Conservation (phyloP, 2,329 filamentous ascomycete genomes). For the Xylariaceae sp. region DNA sequence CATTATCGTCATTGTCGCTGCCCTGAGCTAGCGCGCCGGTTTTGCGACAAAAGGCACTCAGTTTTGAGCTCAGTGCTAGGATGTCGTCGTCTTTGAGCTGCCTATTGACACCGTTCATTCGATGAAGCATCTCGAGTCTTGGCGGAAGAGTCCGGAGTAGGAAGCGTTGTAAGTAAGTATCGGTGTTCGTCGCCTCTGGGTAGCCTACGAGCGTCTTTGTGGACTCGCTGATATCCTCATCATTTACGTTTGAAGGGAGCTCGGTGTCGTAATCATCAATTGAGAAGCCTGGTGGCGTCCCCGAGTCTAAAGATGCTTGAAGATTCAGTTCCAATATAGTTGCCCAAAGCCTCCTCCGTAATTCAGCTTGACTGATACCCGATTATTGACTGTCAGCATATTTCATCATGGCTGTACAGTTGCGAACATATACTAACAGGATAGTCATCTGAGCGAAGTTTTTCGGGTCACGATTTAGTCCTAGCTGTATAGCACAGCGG, state of each 20-base stretch:
- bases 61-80: conserved; percentile 5
- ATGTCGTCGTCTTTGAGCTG: conserved; percentile 1
- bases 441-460: conserved; percentile 34
- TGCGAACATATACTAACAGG: conserved; percentile 18
- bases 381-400: neutral
- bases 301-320: conserved; percentile 44
- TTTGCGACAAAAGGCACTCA: conserved; percentile 1
- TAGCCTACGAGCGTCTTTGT: neutral
- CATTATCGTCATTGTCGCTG: neutral
- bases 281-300: conserved; percentile 45
- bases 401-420: neutral
- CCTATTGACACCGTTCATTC: conserved; percentile 4
- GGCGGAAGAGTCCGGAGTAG: conserved; percentile 2
- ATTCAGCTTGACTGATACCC: conserved; percentile 36
- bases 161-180: conserved; percentile 6
- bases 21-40: neutral
- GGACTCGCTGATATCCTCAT: conserved; percentile 31
- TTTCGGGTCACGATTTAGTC: conserved; percentile 48
- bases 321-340: conserved; percentile 49
- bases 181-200: neutral
- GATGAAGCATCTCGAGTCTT: conserved; percentile 5
- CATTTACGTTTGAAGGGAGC: conserved; percentile 48
- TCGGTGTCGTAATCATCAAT: conserved; percentile 47
- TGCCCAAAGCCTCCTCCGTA: conserved; percentile 52
- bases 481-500: conserved; percentile 48